Evolutionary conservation across 164 flowering plant species (phyloP), one percentile per base, ranked within the genome.

Genomic region (Warburgia ugandensis): DNA sequence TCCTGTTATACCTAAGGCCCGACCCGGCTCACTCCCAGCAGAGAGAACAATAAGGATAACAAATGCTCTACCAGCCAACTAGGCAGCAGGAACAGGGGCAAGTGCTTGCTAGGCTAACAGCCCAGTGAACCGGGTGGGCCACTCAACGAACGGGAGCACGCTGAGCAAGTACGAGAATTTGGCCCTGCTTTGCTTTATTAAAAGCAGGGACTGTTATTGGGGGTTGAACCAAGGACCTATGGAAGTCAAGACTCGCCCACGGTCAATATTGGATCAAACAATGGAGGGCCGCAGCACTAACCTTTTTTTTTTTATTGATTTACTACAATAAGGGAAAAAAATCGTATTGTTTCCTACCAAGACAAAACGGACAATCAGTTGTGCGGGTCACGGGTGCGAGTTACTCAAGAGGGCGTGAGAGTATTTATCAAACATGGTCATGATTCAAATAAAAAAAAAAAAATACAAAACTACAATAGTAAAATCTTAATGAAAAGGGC

Each of bases 31-130:
- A n/a, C n/a, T n/a, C 48, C 25, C 22, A 45, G 48, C 48, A 23
- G n/a, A 20, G 48, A 45, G 26, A 45, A 45, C 48, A 45, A 1
- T 45, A 12, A n/a, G 23, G 48, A 45, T 45, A 45, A 45, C 4
- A 27, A 45, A 27, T 1, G 1, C 1, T 19, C 27, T 10, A n/a
- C 48, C 48, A 23, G 48, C 48, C 8, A 16, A 21, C 26, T 27
- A 1, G 48, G 17, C 48, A 45, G 48, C 10, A 45, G 28, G 10
- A 20, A n/a, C 48, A n/a, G n/a, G 2, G 2, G 48, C 48, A 45
- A 45, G 48, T 45, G 22, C 4, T 45, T 45, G 29, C 26, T 45
- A 45, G 48, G 48, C 48, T 27, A 45, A 45, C 3, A 45, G 48
- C 48, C 27, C 20, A 45, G 26, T 45, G 48, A 45, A 45, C 48